These are phyloP conservation scores for Russula dissimulans DNA, from an alignment of 768 basidiomycete species.

Conservation along the genomic window DNA sequence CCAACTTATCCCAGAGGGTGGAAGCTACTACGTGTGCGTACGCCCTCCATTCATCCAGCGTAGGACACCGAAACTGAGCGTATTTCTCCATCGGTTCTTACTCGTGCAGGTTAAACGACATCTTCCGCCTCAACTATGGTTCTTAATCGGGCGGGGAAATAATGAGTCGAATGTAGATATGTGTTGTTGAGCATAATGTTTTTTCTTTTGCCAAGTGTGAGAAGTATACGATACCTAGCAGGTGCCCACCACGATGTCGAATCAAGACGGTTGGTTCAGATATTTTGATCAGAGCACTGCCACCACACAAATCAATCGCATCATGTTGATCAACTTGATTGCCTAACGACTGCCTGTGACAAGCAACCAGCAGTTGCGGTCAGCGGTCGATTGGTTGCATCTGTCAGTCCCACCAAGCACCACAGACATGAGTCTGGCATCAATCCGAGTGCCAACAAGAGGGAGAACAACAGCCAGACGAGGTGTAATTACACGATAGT, in stretches of 20 bases:
- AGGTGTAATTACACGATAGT: constrained; percentile 11
- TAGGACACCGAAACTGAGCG: neutral
- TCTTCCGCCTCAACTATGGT: constrained; percentile 85
- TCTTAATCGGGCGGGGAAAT: constrained; percentile 21
- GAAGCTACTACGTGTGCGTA: constrained; percentile 78
- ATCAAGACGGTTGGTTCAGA: neutral
- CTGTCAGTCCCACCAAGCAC: neutral
- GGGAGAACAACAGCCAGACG: constrained; percentile 7
- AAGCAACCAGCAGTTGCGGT: neutral
- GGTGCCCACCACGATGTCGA: neutral
- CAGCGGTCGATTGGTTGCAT: neutral
- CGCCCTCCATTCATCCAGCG: neutral
- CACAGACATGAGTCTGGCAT: constrained; percentile 1
- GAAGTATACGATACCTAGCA: constrained; percentile 7
- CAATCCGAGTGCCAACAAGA: constrained; percentile 1
- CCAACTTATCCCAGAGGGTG: constrained; percentile 73
- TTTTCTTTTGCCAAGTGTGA: neutral
- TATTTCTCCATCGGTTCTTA: neutral
- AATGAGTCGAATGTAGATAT: constrained; percentile 3
- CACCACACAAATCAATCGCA: neutral
- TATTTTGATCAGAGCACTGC: neutral
- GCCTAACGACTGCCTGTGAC: neutral
- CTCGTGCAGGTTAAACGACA: constrained; percentile 61
- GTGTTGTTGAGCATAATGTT: neutral
- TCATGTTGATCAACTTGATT: neutral